Conservation (phyloP, 2,329 filamentous ascomycete genomes). For the Scedosporium aurantiacum region DNA sequence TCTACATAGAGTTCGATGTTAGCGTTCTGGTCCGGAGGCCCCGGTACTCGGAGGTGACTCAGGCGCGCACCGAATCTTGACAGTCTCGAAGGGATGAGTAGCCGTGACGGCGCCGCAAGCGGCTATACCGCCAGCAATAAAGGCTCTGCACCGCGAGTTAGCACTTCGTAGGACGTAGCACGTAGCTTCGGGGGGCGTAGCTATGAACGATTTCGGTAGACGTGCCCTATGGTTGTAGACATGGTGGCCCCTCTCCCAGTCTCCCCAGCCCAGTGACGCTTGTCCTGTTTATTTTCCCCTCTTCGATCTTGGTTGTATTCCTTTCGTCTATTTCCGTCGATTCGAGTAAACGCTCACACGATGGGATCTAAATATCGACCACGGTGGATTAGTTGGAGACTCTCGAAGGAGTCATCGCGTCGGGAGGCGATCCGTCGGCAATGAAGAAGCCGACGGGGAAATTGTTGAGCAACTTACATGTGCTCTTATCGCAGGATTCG, state of each 20-base stretch:
- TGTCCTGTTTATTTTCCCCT: background rate
- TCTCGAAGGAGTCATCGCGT: background rate
- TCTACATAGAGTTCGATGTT: conserved; percentile 29
- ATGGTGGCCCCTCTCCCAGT: conserved; percentile 21
- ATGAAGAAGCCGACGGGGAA: background rate
- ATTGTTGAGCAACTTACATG: background rate
- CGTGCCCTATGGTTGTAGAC: conserved; percentile 40
- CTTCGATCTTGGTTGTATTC: background rate
- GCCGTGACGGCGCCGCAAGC: conserved; percentile 96
- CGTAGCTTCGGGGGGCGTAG: background rate
- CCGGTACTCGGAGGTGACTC: background rate
- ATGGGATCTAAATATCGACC: background rate
- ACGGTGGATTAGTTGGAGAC: background rate
- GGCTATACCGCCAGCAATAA: conserved; percentile 91
- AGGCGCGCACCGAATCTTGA: conserved; percentile 79
- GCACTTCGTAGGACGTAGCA: background rate
- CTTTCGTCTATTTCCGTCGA: background rate
- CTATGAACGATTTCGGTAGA: background rate
- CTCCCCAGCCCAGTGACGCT: conserved; percentile 5
- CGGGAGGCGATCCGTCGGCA: background rate
- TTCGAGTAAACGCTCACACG: background rate
- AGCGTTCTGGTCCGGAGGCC: background rate
- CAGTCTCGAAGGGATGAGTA: conserved; percentile 95
- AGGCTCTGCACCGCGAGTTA: conserved; percentile 46
- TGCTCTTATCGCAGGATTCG: background rate